Base-by-base conservation (phyloP, 441 rosid genomes). In the Erodium texanum region DNA sequence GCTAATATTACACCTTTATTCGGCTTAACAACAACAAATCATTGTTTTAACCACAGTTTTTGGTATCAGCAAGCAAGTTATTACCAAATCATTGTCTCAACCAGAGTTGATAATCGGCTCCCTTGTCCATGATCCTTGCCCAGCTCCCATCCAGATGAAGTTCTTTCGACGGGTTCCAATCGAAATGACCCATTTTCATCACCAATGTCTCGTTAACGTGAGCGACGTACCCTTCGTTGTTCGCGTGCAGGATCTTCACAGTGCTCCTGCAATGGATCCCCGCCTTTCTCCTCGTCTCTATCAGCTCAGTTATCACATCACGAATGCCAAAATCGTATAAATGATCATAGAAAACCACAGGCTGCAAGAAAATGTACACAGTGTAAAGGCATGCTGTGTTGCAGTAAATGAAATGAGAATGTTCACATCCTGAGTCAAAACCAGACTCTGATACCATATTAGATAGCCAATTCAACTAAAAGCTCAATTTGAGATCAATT, bases 121-220 rank as follows among this genome's bases (percentile, higher is more conserved):
- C 80, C 74, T 81, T 79, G 59, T 83, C 83, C 1, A 83, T 58
- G 66, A 71, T 77, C 71, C 77, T 83, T 32, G 79, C 80, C 83
- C 87, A 81, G 65, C 80, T 79, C 20, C 84, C 84, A 52, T 79
- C 85, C 63, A 83, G 62, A 67, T 74, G 78, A 48, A 75, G 77
- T 67, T 83, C 79, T 76, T 81, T 83, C 0, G 82, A 81, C 29
- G 87, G 87, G 45, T 83, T 81, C 87, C 83, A 83, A 68, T 79
- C 79, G 52, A 81, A 77, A 61, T 77, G 76, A 2, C 83, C 83
- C 38, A 81, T 75, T 78, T 83, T 83, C 75, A 81, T 74, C 7
- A 77, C 83, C 11, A 83, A 72, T 6, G 73, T 72, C 65, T 79
- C 80, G 15, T 83, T 83, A 9, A 81, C 58, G 58, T 68, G 75